Conservation (phyloP, 1,284 basidiomycete species). For the Papiliotrema nemorosa region DNA sequence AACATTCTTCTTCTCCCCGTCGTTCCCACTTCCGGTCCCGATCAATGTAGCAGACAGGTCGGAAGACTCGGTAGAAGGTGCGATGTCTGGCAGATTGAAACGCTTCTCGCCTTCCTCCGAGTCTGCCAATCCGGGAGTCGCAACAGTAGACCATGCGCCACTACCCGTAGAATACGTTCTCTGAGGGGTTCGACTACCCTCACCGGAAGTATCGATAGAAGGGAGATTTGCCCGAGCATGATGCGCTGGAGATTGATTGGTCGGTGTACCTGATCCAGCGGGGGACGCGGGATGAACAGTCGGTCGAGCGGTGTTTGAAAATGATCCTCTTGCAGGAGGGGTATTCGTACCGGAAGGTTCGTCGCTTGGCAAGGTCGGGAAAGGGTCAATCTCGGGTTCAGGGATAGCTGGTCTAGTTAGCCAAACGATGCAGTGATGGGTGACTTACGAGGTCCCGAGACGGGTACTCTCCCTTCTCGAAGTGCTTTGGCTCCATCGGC, state of each 20-base stretch:
- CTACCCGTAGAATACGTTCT: constrained; percentile 13
- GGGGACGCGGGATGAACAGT: constrained; percentile 19
- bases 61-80: constrained; percentile 13
- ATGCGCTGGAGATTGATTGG: constrained; percentile 15
- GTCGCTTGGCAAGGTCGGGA: constrained; percentile 21
- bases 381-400: constrained; percentile 21
- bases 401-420: constrained; percentile 26
- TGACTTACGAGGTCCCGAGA: constrained; percentile 45
- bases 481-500: constrained; percentile 48
- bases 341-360: constrained; percentile 7
- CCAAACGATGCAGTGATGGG: background rate
- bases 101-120: constrained; percentile 17
- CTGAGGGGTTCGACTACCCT: constrained; percentile 8
- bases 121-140: constrained; percentile 43
- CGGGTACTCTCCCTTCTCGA: constrained; percentile 42
- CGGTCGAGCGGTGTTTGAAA: constrained; percentile 17
- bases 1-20: constrained; percentile 38
- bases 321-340: constrained; percentile 11
- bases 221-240: constrained; percentile 14
- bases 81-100: constrained; percentile 14
- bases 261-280: constrained; percentile 2
- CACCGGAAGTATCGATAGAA: constrained; percentile 8
- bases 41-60: constrained; percentile 4
- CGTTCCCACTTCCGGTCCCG: background rate
- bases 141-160: constrained; percentile 44